A percentile compares a stretch with the other conserved stretches of the same genome.
phyloP scores from a whole-genome alignment of 2,329 filamentous ascomycete genomes.

The Fusarium nygamai region DNA sequence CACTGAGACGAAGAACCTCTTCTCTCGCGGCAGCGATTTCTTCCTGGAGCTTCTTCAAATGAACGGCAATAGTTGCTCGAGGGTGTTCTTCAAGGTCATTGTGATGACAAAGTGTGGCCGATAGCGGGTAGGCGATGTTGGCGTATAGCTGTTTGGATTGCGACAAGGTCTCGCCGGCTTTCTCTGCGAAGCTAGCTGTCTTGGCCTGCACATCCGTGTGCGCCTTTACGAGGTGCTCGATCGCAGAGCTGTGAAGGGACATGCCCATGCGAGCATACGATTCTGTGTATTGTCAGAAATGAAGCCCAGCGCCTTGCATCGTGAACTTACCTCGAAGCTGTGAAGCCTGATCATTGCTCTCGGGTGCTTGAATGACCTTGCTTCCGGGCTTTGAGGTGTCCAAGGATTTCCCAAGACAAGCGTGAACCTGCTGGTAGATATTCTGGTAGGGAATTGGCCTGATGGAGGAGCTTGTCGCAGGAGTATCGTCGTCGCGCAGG shows the following conservation, averaged over 20 bases:
- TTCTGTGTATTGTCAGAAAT: slow-evolving; percentile 24
- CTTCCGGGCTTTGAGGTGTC: not conserved
- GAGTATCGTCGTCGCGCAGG: slow-evolving; percentile 39
- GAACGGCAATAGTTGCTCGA: slow-evolving; percentile 40
- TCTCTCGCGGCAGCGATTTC: slow-evolving; percentile 37
- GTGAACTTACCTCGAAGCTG: slow-evolving; percentile 35
- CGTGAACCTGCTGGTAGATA: slow-evolving; percentile 41
- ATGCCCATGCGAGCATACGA: slow-evolving; percentile 38
- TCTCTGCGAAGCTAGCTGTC: slow-evolving; percentile 31
- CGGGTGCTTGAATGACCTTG: not conserved
- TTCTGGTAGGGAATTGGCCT: slow-evolving; percentile 10
- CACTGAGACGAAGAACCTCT: slow-evolving; percentile 35
- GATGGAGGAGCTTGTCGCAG: not conserved
- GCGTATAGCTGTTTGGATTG: slow-evolving; percentile 41
- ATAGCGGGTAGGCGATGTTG: slow-evolving; percentile 47
- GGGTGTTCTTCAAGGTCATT: slow-evolving; percentile 30
- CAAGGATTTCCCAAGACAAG: slow-evolving; percentile 20
- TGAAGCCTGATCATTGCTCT: not conserved
- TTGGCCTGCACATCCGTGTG: slow-evolving; percentile 36
- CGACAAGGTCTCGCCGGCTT: slow-evolving; percentile 25
- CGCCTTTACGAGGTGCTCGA: slow-evolving; percentile 33
- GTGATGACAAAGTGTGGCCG: slow-evolving; percentile 46
- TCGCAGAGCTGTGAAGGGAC: slow-evolving; percentile 1
- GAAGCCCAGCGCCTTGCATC: accelerated
- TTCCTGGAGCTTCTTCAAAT: slow-evolving; percentile 37